A percentile compares a stretch with the other conserved stretches of the same genome.
phyloP scores from a whole-genome alignment of 805 yeast genomes.

The Cyberlindnera americana region DNA sequence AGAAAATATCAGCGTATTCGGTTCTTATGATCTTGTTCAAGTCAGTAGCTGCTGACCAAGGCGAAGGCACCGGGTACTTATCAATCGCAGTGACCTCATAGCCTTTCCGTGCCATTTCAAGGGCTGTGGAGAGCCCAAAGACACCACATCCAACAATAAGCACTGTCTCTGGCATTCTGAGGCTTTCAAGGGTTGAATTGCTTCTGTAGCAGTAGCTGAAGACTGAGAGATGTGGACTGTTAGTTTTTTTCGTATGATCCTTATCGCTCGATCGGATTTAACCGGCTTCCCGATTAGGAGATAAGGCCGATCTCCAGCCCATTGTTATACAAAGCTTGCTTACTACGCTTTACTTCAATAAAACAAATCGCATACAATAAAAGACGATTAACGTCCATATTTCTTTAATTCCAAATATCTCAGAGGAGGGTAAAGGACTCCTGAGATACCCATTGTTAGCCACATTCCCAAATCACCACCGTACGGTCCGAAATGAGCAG shows the following conservation, averaged over 20 bases:
- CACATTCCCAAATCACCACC: constrained; percentile 83
- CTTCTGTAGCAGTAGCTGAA: neutral
- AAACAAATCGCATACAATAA: neutral
- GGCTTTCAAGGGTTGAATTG: neutral
- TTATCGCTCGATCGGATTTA: no score
- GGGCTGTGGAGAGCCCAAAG: constrained; percentile 44
- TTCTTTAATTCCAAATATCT: constrained; percentile 62
- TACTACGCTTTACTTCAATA: no score
- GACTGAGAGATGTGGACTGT: no score
- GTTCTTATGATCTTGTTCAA: constrained; percentile 46
- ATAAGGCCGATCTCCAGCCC: neutral
- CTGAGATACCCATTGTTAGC: constrained; percentile 69
- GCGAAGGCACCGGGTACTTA: constrained; percentile 40
- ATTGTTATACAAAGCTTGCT: no score
- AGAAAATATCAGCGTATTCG: constrained; percentile 42
- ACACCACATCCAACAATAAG: constrained; percentile 39
- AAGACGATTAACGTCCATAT: constrained; percentile 41
- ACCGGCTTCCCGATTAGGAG: neutral
- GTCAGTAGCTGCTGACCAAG: constrained; percentile 46
- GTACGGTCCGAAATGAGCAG: constrained; percentile 50
- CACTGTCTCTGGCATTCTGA: constrained; percentile 14
- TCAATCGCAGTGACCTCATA: constrained; percentile 37
- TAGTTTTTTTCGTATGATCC: no score
- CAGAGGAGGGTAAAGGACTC: constrained; percentile 55
- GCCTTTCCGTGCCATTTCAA: constrained; percentile 33